Conservation (phyloP, 108 stramenopile species). For the Skeletonema menzelii region DNA sequence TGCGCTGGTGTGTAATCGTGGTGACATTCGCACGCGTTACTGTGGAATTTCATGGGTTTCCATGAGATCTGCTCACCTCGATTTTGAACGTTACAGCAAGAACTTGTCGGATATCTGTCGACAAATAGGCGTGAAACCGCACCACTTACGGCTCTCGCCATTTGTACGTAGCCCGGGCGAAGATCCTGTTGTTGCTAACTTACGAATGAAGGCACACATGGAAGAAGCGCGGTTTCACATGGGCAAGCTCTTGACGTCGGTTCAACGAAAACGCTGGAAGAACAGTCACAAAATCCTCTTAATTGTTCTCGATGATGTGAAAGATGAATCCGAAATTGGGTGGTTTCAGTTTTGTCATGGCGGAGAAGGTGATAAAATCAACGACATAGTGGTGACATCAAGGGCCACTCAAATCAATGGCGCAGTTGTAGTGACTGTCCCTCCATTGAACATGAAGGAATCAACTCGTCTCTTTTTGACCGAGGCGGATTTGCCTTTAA, state of each 20-base stretch:
- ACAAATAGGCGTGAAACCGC: constrained; percentile 17
- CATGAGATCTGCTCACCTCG: constrained; percentile 48
- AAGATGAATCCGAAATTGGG: constrained; percentile 64
- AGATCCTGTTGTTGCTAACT: constrained; percentile 41
- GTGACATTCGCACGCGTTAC: constrained; percentile 64
- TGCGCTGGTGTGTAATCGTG: constrained; percentile 65
- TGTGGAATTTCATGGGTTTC: constrained; percentile 69
- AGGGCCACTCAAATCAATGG: constrained; percentile 47
- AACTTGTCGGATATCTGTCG: constrained; percentile 14
- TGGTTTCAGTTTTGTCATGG: constrained; percentile 72
- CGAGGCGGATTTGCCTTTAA: constrained; percentile 60
- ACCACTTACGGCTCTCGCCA: constrained; percentile 16
- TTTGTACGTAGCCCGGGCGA: constrained; percentile 63
- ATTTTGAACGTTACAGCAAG: constrained; percentile 29
- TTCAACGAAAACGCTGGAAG: constrained; percentile 11
- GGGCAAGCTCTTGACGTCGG: constrained; percentile 55
- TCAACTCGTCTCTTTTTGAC: constrained; percentile 59
- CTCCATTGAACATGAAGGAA: constrained; percentile 64
- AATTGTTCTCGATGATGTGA: constrained; percentile 73
- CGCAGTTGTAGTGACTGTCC: constrained; percentile 62
- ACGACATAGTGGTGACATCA: constrained; percentile 66
- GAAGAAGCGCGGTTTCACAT: constrained; percentile 64
- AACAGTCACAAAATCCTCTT: constrained; percentile 36
- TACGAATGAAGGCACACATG: constrained; percentile 75
- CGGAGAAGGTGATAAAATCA: constrained; percentile 41